phyloP scores from a whole-genome alignment of 441 rosid species.

The Gossypium schwendimanii region DNA sequence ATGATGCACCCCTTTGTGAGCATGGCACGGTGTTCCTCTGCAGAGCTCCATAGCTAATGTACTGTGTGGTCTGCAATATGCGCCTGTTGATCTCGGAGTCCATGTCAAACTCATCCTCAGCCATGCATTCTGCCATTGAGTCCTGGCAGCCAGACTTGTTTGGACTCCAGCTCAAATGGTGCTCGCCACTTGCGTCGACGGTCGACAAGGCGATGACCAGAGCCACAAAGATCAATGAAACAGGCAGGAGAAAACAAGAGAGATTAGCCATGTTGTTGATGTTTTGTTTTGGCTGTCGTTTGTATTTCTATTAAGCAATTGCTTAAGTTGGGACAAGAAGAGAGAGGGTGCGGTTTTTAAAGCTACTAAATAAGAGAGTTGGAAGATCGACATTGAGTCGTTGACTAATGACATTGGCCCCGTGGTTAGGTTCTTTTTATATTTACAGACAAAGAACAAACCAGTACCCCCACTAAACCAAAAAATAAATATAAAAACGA shows the following conservation, averaged over 20 bases:
- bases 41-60: constrained; percentile 54
- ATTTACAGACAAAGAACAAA: neutral
- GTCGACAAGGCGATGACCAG: constrained; percentile 25
- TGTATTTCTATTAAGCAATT: neutral
- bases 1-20: constrained; percentile 54
- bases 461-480: neutral
- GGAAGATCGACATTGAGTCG: constrained; percentile 8
- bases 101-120: constrained; percentile 32
- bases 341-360: constrained; percentile 13
- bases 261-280: constrained; percentile 29
- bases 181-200: constrained; percentile 19
- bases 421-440: neutral
- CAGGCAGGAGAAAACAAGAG: constrained; percentile 19
- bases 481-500: neutral
- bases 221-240: constrained; percentile 21
- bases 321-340: neutral
- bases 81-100: constrained; percentile 53
- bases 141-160: constrained; percentile 35
- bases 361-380: constrained; percentile 1
- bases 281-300: neutral
- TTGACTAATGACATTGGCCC: neutral
- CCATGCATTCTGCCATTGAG: constrained; percentile 54
- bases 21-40: constrained; percentile 49
- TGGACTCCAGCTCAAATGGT: constrained; percentile 35
- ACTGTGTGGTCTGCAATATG: constrained; percentile 40